Base-by-base conservation (phyloP, 257 asterid species). In the Solanum chaucha region DNA sequence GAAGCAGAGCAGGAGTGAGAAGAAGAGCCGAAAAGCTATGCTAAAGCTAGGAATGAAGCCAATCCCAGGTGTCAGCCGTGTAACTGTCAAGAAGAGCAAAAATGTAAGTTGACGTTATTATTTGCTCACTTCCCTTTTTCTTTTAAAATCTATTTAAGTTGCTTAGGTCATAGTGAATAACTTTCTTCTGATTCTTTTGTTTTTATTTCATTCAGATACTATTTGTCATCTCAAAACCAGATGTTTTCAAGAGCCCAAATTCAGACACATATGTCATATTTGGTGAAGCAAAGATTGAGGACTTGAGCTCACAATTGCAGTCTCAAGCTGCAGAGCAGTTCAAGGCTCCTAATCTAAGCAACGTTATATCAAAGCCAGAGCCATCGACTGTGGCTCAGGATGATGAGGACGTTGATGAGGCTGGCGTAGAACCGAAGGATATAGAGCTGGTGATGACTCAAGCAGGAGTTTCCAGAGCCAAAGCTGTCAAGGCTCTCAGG, bases 11-110 rank as follows among this genome's bases (percentile, higher is more conserved):
- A 91, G 94, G 88, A 93, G 95, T 85, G 94, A 94, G 91, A 94
- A 92, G 90, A 94, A 94, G 88, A 94, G 95, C 58, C 92, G 95
- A 48, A 94, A 94, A 92, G 97, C 97, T 41, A 91, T 94, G 97
- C 88, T 91, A 22, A 94, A 94, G 90, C 93, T 94, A 65, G 97
- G 97, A 90, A 93, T 94, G 97, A 94, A 93, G 89, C 89, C 95
- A 71, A 91, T 94, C 85, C 88, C 90, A 20, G 95, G 91, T 11
- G 95, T 93, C 89, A 93, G 95, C 89, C 90, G 96, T 36, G 96
- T 93, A 87, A 92, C 96, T 14, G 91, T 93, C 84, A 93, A 92
- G 93, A 93, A 92, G 91, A 92, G 95, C 93, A 93, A 93, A 89
- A 93, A 92, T 87, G 95, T 93, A 19, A 30, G 94, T 72, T 68